These are phyloP conservation scores for Eleusine indica DNA, from an alignment of 176 grass and related monocot species.

Conservation along the genomic window DNA sequence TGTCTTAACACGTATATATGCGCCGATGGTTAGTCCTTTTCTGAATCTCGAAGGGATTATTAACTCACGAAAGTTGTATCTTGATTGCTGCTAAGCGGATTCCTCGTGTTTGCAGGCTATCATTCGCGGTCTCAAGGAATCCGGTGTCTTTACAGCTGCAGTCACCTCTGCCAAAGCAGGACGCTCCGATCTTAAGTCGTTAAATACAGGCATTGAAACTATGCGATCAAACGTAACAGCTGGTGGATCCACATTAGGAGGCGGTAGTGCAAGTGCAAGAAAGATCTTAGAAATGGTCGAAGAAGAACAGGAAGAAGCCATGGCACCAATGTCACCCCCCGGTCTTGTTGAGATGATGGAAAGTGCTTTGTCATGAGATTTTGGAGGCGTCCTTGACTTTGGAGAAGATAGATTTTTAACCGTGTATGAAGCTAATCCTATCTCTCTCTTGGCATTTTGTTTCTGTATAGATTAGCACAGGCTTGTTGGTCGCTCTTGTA, in stretches of 20 bases:
- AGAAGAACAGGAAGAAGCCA: conserved; percentile 53
- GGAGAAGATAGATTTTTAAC: no score
- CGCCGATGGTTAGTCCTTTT: conserved; percentile 78
- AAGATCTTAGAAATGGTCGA: conserved; percentile 69
- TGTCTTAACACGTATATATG: conserved; percentile 91
- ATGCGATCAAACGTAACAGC: conserved; percentile 44
- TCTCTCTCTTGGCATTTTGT: neutral
- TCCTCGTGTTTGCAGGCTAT: conserved; percentile 63
- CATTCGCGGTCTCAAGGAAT: conserved; percentile 92
- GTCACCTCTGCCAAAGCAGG: conserved; percentile 71
- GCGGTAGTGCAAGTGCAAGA: conserved; percentile 44
- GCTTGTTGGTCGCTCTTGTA: conserved; percentile 17
- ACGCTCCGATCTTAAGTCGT: conserved; percentile 47
- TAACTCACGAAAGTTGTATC: neutral
- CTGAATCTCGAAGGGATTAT: neutral
- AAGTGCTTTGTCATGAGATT: conserved; percentile 18
- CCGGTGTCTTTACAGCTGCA: conserved; percentile 71
- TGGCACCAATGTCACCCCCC: conserved; percentile 82
- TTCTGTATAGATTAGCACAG: conserved; percentile 27
- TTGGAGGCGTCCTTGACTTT: neutral
- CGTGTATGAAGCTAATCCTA: no score
- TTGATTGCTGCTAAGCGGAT: conserved; percentile 33
- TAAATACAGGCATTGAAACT: conserved; percentile 42
- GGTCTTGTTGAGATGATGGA: conserved; percentile 32
- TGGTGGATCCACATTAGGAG: conserved; percentile 28